Conservation (phyloP, 441 rosid genomes). For the Kokia cookei region DNA sequence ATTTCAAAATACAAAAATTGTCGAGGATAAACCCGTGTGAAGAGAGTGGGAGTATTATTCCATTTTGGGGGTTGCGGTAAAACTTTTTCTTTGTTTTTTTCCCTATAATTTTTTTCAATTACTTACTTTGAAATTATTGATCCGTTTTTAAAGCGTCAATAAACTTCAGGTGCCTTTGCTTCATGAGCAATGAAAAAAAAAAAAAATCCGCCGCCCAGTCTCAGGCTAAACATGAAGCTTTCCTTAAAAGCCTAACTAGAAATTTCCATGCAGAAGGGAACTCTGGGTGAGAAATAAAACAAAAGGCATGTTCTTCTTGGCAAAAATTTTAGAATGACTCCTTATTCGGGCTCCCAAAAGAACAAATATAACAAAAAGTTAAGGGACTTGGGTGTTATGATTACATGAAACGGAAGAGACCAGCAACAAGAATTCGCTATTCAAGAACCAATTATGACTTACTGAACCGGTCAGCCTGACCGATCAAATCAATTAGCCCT, state of each 20-base stretch:
- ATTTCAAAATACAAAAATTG: too few species aligned
- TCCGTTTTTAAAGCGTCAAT: neutral
- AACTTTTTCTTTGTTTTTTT: neutral
- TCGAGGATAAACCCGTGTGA: too few species aligned
- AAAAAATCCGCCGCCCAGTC: conserved; percentile 5
- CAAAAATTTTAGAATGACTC: neutral
- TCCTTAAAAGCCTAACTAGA: too few species aligned
- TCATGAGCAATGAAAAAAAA: neutral
- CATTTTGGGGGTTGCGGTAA: too few species aligned
- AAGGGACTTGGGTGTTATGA: neutral
- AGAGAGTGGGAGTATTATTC: too few species aligned
- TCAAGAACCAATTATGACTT: neutral
- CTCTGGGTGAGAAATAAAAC: too few species aligned
- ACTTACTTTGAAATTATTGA: too few species aligned
- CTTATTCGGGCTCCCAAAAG: neutral
- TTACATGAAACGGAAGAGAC: neutral
- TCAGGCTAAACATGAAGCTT: too few species aligned
- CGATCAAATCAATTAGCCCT: neutral
- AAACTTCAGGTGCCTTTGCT: neutral
- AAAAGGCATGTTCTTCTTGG: neutral
- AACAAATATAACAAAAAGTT: neutral
- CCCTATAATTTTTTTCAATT: neutral
- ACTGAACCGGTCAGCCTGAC: neutral
- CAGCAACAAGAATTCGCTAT: neutral
- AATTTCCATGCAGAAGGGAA: too few species aligned